Percentiles rank a stretch among this genome's conserved stretches.
phyloP scores from a whole-genome alignment of 345 rosid genomes.

The Syzygium aqueum region DNA sequence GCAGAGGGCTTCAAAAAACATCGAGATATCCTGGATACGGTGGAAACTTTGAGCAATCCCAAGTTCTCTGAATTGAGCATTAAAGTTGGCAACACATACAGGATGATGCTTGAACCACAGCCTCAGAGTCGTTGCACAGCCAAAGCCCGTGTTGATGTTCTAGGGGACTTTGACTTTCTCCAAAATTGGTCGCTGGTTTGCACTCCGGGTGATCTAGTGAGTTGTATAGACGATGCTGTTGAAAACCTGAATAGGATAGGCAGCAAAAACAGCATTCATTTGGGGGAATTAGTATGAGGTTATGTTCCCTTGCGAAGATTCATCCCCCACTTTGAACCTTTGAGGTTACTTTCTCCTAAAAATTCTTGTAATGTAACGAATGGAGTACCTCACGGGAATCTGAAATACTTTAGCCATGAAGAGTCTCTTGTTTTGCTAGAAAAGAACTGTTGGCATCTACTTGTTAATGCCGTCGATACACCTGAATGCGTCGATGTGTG shows the following conservation, averaged over 20 bases:
- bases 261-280: neutral
- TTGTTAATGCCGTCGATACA: neutral
- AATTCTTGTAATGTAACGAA: neutral
- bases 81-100: slow-evolving; percentile 36
- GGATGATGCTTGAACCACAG: slow-evolving; percentile 30
- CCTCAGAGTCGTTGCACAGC: slow-evolving; percentile 7
- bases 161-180: slow-evolving; percentile 6
- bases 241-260: slow-evolving; percentile 8
- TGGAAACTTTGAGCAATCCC: slow-evolving; percentile 33
- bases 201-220: slow-evolving; percentile 48
- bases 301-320: neutral
- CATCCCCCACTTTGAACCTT: neutral
- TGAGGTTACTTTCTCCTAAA: neutral
- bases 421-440: neutral
- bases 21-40: slow-evolving; percentile 26
- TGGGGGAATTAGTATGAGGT: neutral
- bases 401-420: neutral
- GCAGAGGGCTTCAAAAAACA: slow-evolving; percentile 23
- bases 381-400: neutral
- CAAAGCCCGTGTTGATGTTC: slow-evolving; percentile 15
- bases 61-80: slow-evolving; percentile 36
- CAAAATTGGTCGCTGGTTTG: slow-evolving; percentile 14
- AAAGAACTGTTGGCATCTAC: neutral
- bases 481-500: neutral
- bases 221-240: slow-evolving; percentile 26